These are phyloP conservation scores for Phytophthora tentaculata DNA, from an alignment of 352 stramenopile species.

Conservation along the genomic window DNA sequence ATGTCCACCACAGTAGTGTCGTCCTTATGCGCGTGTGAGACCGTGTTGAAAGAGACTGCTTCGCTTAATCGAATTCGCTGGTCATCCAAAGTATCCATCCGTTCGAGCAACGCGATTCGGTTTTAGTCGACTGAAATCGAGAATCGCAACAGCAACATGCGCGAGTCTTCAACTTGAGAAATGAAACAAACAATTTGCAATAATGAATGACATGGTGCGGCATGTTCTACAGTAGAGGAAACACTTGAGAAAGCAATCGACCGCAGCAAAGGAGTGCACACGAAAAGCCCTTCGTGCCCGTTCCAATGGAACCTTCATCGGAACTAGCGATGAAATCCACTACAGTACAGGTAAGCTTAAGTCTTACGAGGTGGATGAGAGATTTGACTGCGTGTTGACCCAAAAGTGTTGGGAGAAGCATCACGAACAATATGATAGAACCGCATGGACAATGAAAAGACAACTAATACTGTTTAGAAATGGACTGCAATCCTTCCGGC, in stretches of 20 bases:
- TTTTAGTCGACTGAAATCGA: not conserved
- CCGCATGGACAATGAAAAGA: too few relatives aligned
- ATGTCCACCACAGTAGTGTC: constrained; percentile 18
- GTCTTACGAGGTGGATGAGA: too few relatives aligned
- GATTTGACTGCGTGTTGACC: constrained; percentile 16
- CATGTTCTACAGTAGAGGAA: too few relatives aligned
- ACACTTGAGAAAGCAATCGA: too few relatives aligned
- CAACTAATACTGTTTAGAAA: too few relatives aligned
- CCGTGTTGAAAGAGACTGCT: not conserved
- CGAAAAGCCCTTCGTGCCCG: too few relatives aligned
- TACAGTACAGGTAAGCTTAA: too few relatives aligned
- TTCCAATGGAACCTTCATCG: too few relatives aligned
- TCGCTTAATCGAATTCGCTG: constrained; percentile 25
- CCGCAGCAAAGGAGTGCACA: too few relatives aligned
- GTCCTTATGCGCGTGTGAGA: constrained; percentile 4
- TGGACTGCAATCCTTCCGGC: too few relatives aligned
- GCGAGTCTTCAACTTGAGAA: not conserved
- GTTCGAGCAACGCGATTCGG: not conserved
- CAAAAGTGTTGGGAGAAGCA: constrained; percentile 14
- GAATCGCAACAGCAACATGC: not conserved
- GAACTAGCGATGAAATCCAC: too few relatives aligned
- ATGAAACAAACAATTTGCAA: not conserved
- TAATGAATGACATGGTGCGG: too few relatives aligned
- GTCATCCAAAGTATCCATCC: constrained; percentile 5
- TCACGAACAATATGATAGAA: not conserved